Conservation (phyloP, 345 rosid genomes). For the Noccaea caerulescens region DNA sequence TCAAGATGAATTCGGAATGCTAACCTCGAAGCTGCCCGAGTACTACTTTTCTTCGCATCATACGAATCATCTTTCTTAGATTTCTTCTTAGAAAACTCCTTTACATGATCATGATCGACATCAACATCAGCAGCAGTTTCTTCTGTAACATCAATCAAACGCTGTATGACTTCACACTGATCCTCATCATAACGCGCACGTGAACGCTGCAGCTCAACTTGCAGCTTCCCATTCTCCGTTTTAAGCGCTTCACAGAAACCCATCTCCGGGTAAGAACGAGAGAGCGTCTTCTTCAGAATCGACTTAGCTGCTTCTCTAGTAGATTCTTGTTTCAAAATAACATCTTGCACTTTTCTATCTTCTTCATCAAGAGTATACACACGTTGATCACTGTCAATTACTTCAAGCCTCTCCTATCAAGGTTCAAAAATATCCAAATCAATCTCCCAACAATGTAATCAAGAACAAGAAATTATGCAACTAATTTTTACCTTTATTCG, state of each 20-base stretch:
- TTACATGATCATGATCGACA: constrained; percentile 42
- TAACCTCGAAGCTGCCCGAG: constrained; percentile 59
- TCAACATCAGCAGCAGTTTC: constrained; percentile 53
- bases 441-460: background rate
- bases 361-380: constrained; percentile 94
- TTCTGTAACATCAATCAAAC: constrained; percentile 72
- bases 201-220: constrained; percentile 74
- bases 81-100: constrained; percentile 45
- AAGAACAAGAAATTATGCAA: background rate
- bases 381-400: constrained; percentile 78
- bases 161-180: constrained; percentile 83
- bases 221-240: constrained; percentile 75
- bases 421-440: background rate
- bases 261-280: constrained; percentile 83
- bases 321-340: constrained; percentile 74
- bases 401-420: constrained; percentile 80
- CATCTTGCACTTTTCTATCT: constrained; percentile 78
- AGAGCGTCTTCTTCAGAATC: constrained; percentile 71
- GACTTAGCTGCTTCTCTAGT: constrained; percentile 53
- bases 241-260: constrained; percentile 71
- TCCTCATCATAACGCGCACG: constrained; percentile 65
- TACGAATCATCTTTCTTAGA: constrained; percentile 49
- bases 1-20: background rate
- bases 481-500: constrained; percentile 68
- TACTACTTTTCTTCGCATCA: constrained; percentile 49